Percentiles rank a stretch among this genome's conserved stretches.
phyloP scores from a whole-genome alignment of 2,329 filamentous ascomycete genomes.

The Trichoderma sp. region DNA sequence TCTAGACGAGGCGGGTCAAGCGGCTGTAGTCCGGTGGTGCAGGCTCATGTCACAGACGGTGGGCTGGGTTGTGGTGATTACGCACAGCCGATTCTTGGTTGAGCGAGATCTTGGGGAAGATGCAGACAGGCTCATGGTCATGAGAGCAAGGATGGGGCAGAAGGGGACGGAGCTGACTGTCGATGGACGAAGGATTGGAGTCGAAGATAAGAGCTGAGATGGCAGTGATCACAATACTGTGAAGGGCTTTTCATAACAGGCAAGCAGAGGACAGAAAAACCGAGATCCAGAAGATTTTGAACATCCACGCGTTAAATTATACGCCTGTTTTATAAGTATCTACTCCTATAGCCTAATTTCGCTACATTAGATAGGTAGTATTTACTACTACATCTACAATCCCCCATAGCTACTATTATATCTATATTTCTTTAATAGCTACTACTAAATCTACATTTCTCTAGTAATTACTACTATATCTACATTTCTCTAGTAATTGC shows the following conservation, averaged over 20 bases:
- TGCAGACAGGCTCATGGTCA: conserved; percentile 13
- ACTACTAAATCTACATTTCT: too few relatives aligned
- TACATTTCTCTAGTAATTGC: too few relatives aligned
- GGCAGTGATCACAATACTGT: background rate
- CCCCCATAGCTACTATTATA: too few relatives aligned
- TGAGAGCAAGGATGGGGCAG: conserved; percentile 23
- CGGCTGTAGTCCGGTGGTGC: conserved; percentile 24
- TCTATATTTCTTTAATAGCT: too few relatives aligned
- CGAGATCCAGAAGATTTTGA: too few relatives aligned
- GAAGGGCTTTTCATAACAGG: background rate
- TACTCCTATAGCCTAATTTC: too few relatives aligned
- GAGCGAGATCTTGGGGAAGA: conserved; percentile 22
- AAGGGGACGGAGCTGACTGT: conserved; percentile 22
- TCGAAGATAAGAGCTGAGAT: background rate
- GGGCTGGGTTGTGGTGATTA: conserved; percentile 25
- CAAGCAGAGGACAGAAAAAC: too few relatives aligned
- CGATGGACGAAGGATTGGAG: conserved; percentile 22
- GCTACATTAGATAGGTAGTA: too few relatives aligned
- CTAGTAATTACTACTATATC: too few relatives aligned
- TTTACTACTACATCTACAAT: too few relatives aligned
- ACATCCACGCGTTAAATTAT: too few relatives aligned
- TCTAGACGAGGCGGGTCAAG: conserved; percentile 24
- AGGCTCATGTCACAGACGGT: conserved; percentile 19
- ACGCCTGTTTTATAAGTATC: too few relatives aligned
- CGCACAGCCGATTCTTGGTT: conserved; percentile 24